Evolutionary conservation across 257 asterid genomes (phyloP).

Genomic region (Solanum lycopersicoides): DNA sequence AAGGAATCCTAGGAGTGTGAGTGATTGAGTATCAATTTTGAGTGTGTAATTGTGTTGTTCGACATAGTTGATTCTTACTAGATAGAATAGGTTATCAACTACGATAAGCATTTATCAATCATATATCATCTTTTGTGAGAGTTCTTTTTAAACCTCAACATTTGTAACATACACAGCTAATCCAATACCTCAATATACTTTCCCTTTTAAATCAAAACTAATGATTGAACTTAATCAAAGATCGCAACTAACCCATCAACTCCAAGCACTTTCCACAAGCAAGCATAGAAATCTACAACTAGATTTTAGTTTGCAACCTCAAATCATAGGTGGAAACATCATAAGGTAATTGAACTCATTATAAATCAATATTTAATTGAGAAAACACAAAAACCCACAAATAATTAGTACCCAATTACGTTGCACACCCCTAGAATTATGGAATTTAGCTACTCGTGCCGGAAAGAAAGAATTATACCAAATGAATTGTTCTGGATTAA

Average conservation of each 20-base stretch:
- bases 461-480: not conserved
- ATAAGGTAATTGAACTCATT: not conserved
- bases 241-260: not conserved
- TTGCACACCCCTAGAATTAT: not conserved
- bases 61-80: not conserved
- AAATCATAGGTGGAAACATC: not conserved
- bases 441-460: not conserved
- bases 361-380: too few species aligned
- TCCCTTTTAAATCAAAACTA: not conserved
- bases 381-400: not conserved
- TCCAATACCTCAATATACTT: not conserved
- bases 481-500: too few species aligned
- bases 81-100: not conserved
- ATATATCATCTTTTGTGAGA: not conserved
- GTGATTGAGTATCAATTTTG: not conserved
- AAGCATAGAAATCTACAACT: not conserved
- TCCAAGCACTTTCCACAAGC: not conserved
- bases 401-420: not conserved
- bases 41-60: not conserved
- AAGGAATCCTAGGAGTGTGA: not conserved
- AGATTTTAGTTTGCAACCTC: not conserved
- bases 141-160: not conserved
- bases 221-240: not conserved
- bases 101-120: not conserved
- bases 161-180: not conserved